These are phyloP conservation scores for Scedosporium apiospermum DNA, from an alignment of 2,329 filamentous ascomycete genomes.

Conservation along the genomic window DNA sequence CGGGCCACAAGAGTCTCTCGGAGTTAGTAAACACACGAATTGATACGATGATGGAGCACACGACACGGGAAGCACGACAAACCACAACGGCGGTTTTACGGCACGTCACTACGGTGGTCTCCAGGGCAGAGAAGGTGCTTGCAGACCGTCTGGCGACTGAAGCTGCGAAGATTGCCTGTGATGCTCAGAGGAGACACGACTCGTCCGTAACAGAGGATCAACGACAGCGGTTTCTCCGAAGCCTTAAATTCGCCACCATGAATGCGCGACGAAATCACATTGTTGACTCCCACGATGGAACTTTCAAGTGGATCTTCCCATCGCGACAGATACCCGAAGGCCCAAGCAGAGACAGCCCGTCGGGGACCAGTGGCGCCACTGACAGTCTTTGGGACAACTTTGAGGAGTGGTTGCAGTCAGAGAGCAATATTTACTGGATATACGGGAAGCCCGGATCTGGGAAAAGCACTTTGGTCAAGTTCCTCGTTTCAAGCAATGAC, in stretches of 20 bases:
- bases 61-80: not conserved
- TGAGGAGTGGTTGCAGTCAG: slow-evolving; percentile 10
- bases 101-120: not conserved
- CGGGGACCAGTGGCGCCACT: too few relatives aligned
- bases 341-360: too few relatives aligned
- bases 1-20: not conserved
- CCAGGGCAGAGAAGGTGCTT: not conserved
- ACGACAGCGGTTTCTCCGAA: not conserved
- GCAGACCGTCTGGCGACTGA: not conserved
- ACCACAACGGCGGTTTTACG: not conserved
- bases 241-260: not conserved
- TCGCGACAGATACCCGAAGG: too few relatives aligned
- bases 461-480: slow-evolving; percentile 23
- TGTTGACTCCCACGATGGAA: not conserved
- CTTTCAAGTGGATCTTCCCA: not conserved
- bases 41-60: not conserved
- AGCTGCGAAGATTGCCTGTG: not conserved
- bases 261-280: not conserved
- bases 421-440: slow-evolving; percentile 17
- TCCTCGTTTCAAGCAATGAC: slow-evolving; percentile 10
- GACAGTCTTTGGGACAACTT: slow-evolving; percentile 9
- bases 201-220: not conserved
- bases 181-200: not conserved
- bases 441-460: slow-evolving; percentile 22
- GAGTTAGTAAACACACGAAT: not conserved